Conservation (phyloP, 208 protist genomes). For the Trypanosoma cruzi region DNA sequence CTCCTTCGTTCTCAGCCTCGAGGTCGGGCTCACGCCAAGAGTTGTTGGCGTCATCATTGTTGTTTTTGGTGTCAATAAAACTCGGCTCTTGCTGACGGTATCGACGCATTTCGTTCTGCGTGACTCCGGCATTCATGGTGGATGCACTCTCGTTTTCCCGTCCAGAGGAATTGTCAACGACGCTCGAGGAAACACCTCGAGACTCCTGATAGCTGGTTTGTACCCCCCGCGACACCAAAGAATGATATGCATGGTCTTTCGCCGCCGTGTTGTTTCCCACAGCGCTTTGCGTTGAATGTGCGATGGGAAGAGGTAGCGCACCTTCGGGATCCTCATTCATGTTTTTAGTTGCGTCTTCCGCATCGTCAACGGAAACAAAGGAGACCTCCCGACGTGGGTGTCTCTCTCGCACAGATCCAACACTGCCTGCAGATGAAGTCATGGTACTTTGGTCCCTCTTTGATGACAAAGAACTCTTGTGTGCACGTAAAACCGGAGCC, state of each 20-base stretch:
- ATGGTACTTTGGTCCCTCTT: conserved; percentile 22
- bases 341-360: not conserved
- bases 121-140: not conserved
- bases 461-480: conserved; percentile 8
- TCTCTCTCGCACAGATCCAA: conserved; percentile 1
- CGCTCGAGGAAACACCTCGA: not conserved
- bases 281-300: not conserved
- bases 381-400: conserved; percentile 19
- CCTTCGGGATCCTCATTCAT: not conserved
- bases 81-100: not conserved
- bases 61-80: conserved; percentile 14
- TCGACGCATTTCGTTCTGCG: not conserved
- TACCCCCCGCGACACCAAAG: conserved; percentile 51
- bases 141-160: not conserved
- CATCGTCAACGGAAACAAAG: conserved; percentile 10
- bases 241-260: not conserved
- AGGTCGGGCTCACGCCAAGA: conserved; percentile 77
- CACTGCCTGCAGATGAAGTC: conserved; percentile 22
- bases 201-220: conserved; percentile 37
- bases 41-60: conserved; percentile 4
- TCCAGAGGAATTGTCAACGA: not conserved
- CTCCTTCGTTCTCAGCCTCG: conserved; percentile 40
- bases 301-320: not conserved
- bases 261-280: not conserved
- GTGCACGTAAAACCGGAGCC: not conserved